Base-by-base conservation (phyloP, 768 basidiomycete genomes). In the Podaxis rugospora region DNA sequence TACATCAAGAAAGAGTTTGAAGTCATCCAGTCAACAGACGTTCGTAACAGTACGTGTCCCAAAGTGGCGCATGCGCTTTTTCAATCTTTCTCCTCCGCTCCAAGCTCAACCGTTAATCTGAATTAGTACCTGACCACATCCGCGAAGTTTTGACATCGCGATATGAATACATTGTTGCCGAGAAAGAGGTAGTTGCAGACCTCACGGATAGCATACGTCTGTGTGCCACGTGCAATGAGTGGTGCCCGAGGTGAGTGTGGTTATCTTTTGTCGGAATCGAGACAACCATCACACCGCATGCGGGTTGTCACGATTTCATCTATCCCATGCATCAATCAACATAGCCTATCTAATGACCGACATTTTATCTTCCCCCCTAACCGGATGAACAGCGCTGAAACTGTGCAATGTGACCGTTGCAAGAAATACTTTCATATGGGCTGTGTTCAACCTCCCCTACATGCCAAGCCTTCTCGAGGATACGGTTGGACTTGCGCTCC, bases 1-100 rank as follows among this genome's bases (percentile, higher is more conserved):
- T 98, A 96, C 75, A 93, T 98, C 76, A 95, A 96, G 79, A 92
- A 92, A 73, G 95, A 98, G 75, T 98, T 96, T 73, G 97, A 98
- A 72, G 90, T 98, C 66, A 88, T 99, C 56, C 88, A 90, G 62
- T 84, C 93, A 32, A 83, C 83, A 42, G 91, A 89, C 67, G 89
- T 97, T 63, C 85, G 88, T 61, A 99, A 99, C 72, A 78, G 96
- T 98, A 72, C 70, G 94, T 82, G 55, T 62, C 14, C 28, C 16
- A 37, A 61, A 49, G 42, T 55, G 44, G 32, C 59, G 46, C 51
- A n/a, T 27, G 46, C 53, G 32, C 53, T 61, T 46, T 54, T 49
- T 55, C 36, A 47, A 32, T 27, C 18, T 40, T 49, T 61, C 28
- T 61, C 23, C 21, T 54, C 44, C 13, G 25, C 28, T 21, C 9